Evolutionary conservation across 2,329 filamentous ascomycete species (phyloP), one percentile per base, ranked within the genome.

Genomic region (Neonectria punicea): DNA sequence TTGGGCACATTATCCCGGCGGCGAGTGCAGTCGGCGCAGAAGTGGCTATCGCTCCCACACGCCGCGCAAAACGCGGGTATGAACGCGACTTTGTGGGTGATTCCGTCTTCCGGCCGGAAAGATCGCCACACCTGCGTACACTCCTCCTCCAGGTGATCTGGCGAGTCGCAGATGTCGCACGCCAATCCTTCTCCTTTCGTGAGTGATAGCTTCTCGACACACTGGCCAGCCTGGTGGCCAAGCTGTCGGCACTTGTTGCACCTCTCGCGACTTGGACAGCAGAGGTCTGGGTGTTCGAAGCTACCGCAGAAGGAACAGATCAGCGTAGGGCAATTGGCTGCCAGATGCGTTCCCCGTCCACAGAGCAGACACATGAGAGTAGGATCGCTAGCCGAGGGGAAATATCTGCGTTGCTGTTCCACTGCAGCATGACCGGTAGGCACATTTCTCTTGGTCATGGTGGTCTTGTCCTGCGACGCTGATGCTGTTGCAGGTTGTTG

Each of bases 121-220:
- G 83, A 87, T 62, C 85, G 82, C 89, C 89, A 93, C 25, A 90
- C 79, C 53, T 83, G 80, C 58, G 86, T 83, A 75, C 91, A 93
- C 2, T 84, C 78, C 13, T 80, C 74, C 73, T 93, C 91, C 9
- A 84, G 70, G 70, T 93, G 91, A 9, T 84, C 80, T 3, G 73
- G 68, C 7, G 83, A 83, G 43, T 80, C 80, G 76, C 91, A 93
- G 36, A 89, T 80, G 11, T 87, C 86, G 74, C 91, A 93, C 3
- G 84, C 83, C 51, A 85, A 79, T 22, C 83, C 82, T 60, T 90
- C 87, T 16, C 83, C 82, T 66, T 84, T 84, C 16, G 84, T 79
- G 55, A 85, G 69, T 3, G 78, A 76, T 46, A 92, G 81, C 65
- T 88, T 87, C 67, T 90, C 87, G 2, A 77, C 71, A 73, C 91